Base-by-base conservation (phyloP, 495 filamentous ascomycete genomes). In the Penicillium goetzii region DNA sequence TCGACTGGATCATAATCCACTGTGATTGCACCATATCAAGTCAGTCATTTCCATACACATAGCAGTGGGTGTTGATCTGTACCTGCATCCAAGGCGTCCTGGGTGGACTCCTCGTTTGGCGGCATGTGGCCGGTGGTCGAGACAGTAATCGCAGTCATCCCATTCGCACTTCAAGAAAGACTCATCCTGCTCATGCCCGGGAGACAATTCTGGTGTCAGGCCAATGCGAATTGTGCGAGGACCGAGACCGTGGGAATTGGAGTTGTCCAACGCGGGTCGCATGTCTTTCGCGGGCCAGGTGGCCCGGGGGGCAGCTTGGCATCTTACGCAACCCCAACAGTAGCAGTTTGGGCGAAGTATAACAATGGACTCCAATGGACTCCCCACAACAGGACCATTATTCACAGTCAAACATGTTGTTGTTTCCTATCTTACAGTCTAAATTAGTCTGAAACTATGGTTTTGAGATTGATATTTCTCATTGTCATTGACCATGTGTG, bases 1-100 rank as follows among this genome's bases (percentile, higher is more conserved):
- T 91, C 86, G 67, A 97, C 88, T 53, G 96, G 93, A 73, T 98
- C 90, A 79, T 97, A 99, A 71, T 97, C 89, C 65, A 89, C 96
- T 99, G 12, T 11, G 34, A 21, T 36, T 61, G 34, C 47, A 25
- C n/a, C 28, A 40, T 4, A n/a, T 25, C 25, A 9, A 30, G 45
- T 79, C 62, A 77, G 70, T 53, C 61, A 57, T 38, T 26, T 40
- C 19, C 30, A 21, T 41, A 49, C 59, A 28, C n/a, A 55, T 7
- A 55, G 34, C 50, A 38, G 15, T 40, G 30, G 10, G 19, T 55
- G 54, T 55, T 55, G 58, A 50, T 56, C 47, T 60, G 63, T 67
- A 82, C 80, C 80, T 74, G 78, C 74, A 70, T 81, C 80, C 65
- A 82, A 69, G 54, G 75, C 74, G 64, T 82, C 77, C 60, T 72